Evolutionary conservation across 2,329 filamentous ascomycete species (phyloP), one percentile per base, ranked within the genome.

Genomic region (Taxawa tesnikishii): DNA sequence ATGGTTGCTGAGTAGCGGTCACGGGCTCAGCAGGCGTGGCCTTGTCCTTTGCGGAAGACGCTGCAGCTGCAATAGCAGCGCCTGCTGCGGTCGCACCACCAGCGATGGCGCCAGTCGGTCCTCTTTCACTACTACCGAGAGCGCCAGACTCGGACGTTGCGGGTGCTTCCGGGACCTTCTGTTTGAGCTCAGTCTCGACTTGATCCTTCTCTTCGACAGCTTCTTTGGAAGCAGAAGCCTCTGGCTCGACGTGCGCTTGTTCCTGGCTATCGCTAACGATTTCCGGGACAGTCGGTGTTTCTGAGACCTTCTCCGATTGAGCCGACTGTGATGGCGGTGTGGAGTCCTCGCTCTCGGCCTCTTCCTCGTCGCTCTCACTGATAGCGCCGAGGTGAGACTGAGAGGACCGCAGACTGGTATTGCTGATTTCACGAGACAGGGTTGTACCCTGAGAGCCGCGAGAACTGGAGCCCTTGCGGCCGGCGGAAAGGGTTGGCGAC

Each of bases 241-340:
- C 79, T 11, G 79, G 71, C 4, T 65, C 60, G 28, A 64, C 62
- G 31, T 70, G 57, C 12, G 79, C 77, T 51, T 75, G 68, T 43
- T 74, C 64, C 48, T 84, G 79, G 58, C 76, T 82, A 48, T 82
- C 70, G 50, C 71, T 75, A 31, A 84, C 80, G 26, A 77, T 55
- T 38, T 73, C 68, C 19, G 76, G 76, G 10, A 72, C 69, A 18
- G n/a, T n/a, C n/a, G n/a, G n/a, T n/a, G n/a, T n/a, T n/a, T n/a
- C n/a, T n/a, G n/a, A n/a, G n/a, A n/a, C n/a, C n/a, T n/a, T n/a
- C n/a, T n/a, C n/a, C n/a, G n/a, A n/a, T n/a, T n/a, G n/a, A n/a
- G n/a, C n/a, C n/a, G 15, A 6, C n/a, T 6, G 13, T 5, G 27
- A 13, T 6, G 26, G 12, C 26, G 7, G 11, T 16, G 25, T 28